phyloP scores from a whole-genome alignment of 352 stramenopile genomes.

The Globisporangium polare region DNA sequence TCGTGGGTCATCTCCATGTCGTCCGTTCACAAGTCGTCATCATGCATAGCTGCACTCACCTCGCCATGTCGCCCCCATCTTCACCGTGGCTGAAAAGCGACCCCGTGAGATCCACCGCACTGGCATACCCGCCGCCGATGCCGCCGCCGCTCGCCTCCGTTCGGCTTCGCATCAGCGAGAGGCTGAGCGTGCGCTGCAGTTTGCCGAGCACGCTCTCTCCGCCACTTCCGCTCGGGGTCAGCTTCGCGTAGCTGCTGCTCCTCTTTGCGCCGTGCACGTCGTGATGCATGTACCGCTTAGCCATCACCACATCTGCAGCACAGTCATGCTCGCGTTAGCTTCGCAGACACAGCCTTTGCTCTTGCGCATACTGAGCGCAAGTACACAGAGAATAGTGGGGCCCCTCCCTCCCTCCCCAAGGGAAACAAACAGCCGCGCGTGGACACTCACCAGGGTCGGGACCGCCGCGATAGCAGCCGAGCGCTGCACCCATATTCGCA shows the following conservation, averaged over 20 bases:
- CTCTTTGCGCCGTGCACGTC: constrained; percentile 10
- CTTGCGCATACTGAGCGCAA: background rate
- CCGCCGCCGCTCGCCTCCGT: constrained; percentile 4
- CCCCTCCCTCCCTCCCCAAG: too few relatives aligned
- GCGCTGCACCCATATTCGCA: constrained; percentile 44
- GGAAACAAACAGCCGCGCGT: background rate
- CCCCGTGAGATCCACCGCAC: background rate
- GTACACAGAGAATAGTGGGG: background rate
- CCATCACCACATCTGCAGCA: constrained; percentile 14
- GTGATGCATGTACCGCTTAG: constrained; percentile 1
- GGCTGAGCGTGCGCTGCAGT: constrained; percentile 51
- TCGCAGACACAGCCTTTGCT: background rate
- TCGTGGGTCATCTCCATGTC: background rate
- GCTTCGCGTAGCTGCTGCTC: constrained; percentile 6
- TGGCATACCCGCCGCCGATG: background rate
- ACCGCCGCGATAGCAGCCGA: constrained; percentile 46
- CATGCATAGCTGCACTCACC: constrained; percentile 11
- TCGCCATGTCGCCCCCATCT: constrained; percentile 4
- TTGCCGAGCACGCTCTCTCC: constrained; percentile 44
- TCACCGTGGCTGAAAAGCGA: constrained; percentile 9
- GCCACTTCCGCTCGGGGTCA: constrained; percentile 6
- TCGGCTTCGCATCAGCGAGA: constrained; percentile 21
- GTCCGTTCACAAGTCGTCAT: background rate
- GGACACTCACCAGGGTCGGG: constrained; percentile 19
- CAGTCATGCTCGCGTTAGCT: background rate